Percentiles rank a stretch among this genome's conserved stretches.
Conservation (phyloP, 768 basidiomycete species). For the Kwoniella heveanensis region DNA sequence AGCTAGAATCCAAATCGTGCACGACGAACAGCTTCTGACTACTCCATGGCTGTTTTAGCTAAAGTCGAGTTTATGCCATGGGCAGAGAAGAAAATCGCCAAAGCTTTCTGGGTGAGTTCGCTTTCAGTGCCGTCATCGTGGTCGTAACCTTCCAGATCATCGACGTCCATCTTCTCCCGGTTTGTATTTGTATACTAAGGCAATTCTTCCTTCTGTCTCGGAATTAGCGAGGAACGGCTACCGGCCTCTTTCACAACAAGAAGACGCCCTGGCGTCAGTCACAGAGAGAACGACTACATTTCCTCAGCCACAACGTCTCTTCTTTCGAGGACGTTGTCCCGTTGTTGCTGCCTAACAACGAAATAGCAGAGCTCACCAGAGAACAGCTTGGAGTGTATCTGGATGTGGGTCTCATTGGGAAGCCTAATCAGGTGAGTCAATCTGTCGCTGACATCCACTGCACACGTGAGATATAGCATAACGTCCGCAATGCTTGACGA, state of each 20-base stretch:
- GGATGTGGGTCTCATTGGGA: slow-evolving; percentile 45
- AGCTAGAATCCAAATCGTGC: not conserved
- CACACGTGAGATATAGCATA: too few relatives aligned
- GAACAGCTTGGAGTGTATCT: slow-evolving; percentile 41
- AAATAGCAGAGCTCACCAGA: slow-evolving; percentile 21
- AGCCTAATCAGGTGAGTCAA: slow-evolving; percentile 44
- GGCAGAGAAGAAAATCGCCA: slow-evolving; percentile 40
- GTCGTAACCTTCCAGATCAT: too few relatives aligned
- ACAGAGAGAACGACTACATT: slow-evolving; percentile 46
- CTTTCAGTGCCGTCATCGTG: too few relatives aligned
- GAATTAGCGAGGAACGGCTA: slow-evolving; percentile 51
- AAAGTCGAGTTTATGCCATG: slow-evolving; percentile 37
- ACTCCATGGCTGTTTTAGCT: slow-evolving; percentile 19
- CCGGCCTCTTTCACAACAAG: slow-evolving; percentile 44
- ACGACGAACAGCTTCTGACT: slow-evolving; percentile 1
- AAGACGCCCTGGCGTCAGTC: slow-evolving; percentile 42
- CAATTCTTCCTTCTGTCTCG: too few relatives aligned
- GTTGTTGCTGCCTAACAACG: slow-evolving; percentile 28
- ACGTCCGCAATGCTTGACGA: too few relatives aligned
- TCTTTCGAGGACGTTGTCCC: slow-evolving; percentile 11
- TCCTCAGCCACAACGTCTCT: slow-evolving; percentile 25
- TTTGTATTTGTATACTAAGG: too few relatives aligned
- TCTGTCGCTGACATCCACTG: slow-evolving; percentile 2
- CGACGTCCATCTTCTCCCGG: too few relatives aligned
- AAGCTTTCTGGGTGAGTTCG: slow-evolving; percentile 47